Conservation (phyloP, 176 grass and related monocot genomes). For the Zea luxurians region DNA sequence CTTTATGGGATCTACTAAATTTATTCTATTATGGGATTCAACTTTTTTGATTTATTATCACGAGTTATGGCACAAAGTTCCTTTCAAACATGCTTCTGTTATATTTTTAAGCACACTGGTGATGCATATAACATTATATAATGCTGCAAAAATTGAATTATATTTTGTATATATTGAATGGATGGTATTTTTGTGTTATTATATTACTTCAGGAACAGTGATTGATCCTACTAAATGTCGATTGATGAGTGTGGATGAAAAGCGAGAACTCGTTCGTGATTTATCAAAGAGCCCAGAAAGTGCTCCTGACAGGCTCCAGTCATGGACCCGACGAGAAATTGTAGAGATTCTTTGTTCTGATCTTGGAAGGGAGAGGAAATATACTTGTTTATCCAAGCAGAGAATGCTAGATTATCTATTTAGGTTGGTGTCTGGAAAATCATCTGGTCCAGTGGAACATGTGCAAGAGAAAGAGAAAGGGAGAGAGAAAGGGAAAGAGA, state of each 20-base stretch:
- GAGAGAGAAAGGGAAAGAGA: conserved; percentile 39
- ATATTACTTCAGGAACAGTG: conserved; percentile 48
- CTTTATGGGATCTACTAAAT: not conserved
- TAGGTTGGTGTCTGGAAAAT: conserved; percentile 66
- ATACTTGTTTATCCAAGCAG: conserved; percentile 94
- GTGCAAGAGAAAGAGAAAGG: conserved; percentile 62
- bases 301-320: conserved; percentile 77
- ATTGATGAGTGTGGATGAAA: conserved; percentile 74
- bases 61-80: not conserved
- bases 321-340: conserved; percentile 89
- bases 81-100: conserved; percentile 16
- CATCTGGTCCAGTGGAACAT: conserved; percentile 48
- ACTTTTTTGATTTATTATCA: not conserved
- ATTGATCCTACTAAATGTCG: conserved; percentile 84
- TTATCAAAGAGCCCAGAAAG: conserved; percentile 73
- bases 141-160: not conserved
- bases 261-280: conserved; percentile 75
- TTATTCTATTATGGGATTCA: not conserved
- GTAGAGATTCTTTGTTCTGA: conserved; percentile 95
- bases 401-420: conserved; percentile 94
- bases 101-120: not conserved
- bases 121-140: not conserved
- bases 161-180: not conserved
- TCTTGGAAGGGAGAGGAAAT: conserved; percentile 93
- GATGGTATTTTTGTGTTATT: conserved; percentile 25